Conservation (phyloP, 495 filamentous ascomycete genomes). For the Immersiella caudata region DNA sequence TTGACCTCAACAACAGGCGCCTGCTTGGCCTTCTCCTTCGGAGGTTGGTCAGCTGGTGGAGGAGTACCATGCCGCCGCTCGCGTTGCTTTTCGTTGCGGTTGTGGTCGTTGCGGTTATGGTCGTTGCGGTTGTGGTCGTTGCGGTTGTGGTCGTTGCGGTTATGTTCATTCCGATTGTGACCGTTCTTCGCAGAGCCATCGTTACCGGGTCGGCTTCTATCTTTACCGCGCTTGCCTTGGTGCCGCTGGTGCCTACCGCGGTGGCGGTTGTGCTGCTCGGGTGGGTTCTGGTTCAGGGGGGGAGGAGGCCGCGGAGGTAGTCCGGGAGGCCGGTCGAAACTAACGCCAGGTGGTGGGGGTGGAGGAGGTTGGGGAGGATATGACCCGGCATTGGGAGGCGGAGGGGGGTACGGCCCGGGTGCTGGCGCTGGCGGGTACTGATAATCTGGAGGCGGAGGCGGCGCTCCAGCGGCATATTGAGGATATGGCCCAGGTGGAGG, state of each 20-base stretch:
- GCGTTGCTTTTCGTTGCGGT: slow-evolving; percentile 16
- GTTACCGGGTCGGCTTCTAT: slow-evolving; percentile 18
- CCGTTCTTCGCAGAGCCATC: neutral
- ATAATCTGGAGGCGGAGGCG: slow-evolving; percentile 34
- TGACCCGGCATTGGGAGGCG: slow-evolving; percentile 10
- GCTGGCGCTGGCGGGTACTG: slow-evolving; percentile 29
- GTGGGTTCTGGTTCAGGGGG: slow-evolving; percentile 16
- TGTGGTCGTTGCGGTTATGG: too few relatives aligned
- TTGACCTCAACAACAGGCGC: slow-evolving; percentile 10
- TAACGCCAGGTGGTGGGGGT: slow-evolving; percentile 24
- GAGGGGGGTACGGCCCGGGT: slow-evolving; percentile 23
- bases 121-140: slow-evolving; percentile 1
- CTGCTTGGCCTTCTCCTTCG: slow-evolving; percentile 6
- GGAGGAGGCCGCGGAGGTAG: slow-evolving; percentile 24
- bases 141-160: neutral
- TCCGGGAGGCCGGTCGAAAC: slow-evolving; percentile 25
- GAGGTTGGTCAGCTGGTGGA: slow-evolving; percentile 2
- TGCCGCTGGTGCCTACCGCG: slow-evolving; percentile 29
- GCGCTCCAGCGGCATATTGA: slow-evolving; percentile 25
- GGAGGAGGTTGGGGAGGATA: neutral
- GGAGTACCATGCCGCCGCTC: neutral
- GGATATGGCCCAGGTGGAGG: slow-evolving; percentile 37
- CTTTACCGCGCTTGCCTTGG: slow-evolving; percentile 24
- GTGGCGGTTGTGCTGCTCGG: slow-evolving; percentile 15
- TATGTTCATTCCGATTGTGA: slow-evolving; percentile 1